Percentiles rank a stretch among this genome's conserved stretches.
These are phyloP conservation scores for Oenanthe sinensis DNA, from an alignment of 129 eudicot genomes.

Conservation along the genomic window DNA sequence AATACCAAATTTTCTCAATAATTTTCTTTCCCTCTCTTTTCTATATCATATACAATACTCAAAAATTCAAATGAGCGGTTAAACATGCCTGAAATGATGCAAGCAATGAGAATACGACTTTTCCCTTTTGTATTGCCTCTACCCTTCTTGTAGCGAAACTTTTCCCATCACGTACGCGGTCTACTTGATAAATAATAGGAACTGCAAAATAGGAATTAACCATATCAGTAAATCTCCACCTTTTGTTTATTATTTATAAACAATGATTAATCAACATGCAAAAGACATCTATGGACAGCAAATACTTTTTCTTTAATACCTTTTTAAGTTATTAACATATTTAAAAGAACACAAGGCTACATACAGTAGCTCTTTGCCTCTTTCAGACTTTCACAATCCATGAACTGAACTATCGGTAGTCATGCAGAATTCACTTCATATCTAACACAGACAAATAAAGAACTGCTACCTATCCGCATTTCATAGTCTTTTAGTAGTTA, in stretches of 20 bases:
- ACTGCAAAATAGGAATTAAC: conserved; percentile 38
- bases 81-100: conserved; percentile 82
- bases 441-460: not conserved
- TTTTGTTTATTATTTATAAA: not conserved
- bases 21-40: not conserved
- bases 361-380: not conserved
- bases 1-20: not conserved
- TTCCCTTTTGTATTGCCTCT: conserved; percentile 89
- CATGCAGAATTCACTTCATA: not conserved
- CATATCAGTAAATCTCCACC: conserved; percentile 6
- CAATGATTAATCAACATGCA: not conserved
- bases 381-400: not conserved
- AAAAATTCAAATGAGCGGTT: conserved; percentile 6
- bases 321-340: not conserved
- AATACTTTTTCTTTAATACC: not conserved
- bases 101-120: conserved; percentile 65
- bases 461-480: not conserved
- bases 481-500: not conserved
- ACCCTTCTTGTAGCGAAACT: conserved; percentile 92
- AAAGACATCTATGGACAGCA: not conserved
- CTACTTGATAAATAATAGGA: conserved; percentile 84
- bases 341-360: not conserved
- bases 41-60: not conserved
- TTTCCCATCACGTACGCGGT: conserved; percentile 88
- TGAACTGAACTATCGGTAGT: not conserved